Evolutionary conservation across 352 stramenopile species (phyloP), one percentile per base, ranked within the genome.

Genomic region (Phytophthora vignae): DNA sequence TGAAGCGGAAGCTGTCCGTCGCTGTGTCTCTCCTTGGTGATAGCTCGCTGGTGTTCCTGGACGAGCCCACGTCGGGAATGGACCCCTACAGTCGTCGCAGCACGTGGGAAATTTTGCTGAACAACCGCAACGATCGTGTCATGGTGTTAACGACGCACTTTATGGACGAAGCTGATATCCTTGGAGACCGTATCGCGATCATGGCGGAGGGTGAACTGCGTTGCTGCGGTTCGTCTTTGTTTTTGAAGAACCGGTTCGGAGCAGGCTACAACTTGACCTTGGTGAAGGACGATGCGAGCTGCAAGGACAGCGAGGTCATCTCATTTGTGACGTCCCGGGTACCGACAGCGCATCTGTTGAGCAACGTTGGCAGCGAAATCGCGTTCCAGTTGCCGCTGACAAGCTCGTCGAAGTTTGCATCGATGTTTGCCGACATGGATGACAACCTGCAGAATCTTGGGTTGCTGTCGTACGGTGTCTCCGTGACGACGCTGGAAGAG

Each of bases 61-160:
- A 98, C 54, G 93, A 99, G 65, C 96, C 96, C 1, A 99, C 96
- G 17, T 91, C 73, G 29, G 96, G 96, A 4, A 98, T 99, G 94
- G 97, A 99, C 70, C 96, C 97, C 17, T 99, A 98, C 71, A 95
- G 81, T 62, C 84, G 97, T 56, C 84, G 97, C 36, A 98, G 98
- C 56, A 87, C 98, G 65, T 98, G 93, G 92, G 77, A 96, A 40
- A 82, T 97, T 25, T 65, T 92, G 55, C 54, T 88, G 38, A 87
- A 88, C 73, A 84, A 81, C 40, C 73, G 83, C 15, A 73, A 87
- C 55, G 78, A 85, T 52, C 78, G 83, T 29, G 72, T 95, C 36
- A 96, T 98, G 64, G 75, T 98, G 27, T 60, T 98, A 12, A 98
- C 92, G 14, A 98, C 94, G 19, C 97, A 99, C 66, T 99, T 98